Percentiles rank a stretch among this genome's conserved stretches.
Evolutionary conservation across 768 basidiomycete genomes (phyloP).

Genomic region (Amanita brunnescens): DNA sequence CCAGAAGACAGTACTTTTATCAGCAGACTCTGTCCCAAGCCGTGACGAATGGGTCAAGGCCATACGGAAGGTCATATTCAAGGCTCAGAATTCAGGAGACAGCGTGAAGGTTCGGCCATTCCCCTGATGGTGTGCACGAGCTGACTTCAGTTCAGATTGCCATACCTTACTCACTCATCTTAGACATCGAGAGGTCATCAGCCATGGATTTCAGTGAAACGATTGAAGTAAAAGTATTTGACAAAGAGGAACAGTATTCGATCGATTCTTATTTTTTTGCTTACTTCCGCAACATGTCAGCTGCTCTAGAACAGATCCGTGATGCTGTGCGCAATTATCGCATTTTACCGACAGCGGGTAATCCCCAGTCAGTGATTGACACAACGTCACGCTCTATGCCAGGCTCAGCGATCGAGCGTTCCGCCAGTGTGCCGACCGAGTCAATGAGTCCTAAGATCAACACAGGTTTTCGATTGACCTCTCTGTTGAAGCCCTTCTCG

Average conservation of each 20-base stretch:
- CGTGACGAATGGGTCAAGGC: conserved; percentile 96
- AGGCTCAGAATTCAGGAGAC: conserved; percentile 93
- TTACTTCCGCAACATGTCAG: conserved; percentile 79
- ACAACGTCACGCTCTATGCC: conserved; percentile 42
- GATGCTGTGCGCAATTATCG: conserved; percentile 59
- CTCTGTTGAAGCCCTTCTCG: conserved; percentile 60
- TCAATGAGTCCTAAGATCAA: conserved; percentile 21
- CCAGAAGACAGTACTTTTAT: conserved; percentile 62
- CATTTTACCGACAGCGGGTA: conserved; percentile 22
- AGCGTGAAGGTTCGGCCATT: conserved; percentile 67
- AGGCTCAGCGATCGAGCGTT: conserved; percentile 28
- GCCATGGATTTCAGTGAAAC: conserved; percentile 96
- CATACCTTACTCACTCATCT: conserved; percentile 83
- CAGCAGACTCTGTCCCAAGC: conserved; percentile 74
- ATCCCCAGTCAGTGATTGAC: conserved; percentile 42
- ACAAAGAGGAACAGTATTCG: conserved; percentile 70
- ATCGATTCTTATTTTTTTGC: conserved; percentile 91
- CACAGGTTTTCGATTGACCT: conserved; percentile 55
- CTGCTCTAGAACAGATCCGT: conserved; percentile 74
- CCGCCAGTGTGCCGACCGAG: conserved; percentile 29
- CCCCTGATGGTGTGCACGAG: background rate
- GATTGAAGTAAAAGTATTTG: conserved; percentile 87
- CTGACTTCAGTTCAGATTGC: conserved; percentile 50
- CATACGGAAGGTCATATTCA: conserved; percentile 89
- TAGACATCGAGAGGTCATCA: conserved; percentile 81